Evolutionary conservation across 176 grass and related monocot genomes (phyloP), one percentile per base, ranked within the genome.

Genomic region (Triticum timopheevii): DNA sequence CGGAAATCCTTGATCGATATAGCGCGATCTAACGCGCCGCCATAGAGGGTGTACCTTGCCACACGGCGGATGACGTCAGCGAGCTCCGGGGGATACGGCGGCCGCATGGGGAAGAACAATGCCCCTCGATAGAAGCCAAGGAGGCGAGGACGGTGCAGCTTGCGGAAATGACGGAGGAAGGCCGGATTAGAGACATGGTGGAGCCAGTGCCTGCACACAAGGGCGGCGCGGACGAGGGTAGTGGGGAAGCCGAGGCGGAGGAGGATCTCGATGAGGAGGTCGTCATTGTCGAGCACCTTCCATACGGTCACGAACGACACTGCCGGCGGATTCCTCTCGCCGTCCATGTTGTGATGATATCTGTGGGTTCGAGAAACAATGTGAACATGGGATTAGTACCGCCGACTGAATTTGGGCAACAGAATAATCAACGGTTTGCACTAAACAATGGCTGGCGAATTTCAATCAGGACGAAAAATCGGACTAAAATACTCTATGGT

Each of bases 201-300:
- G 23, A 58, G 49, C 71, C 86, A 88, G 71, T 62, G 61, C 2
- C 34, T 35, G 61, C 70, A 82, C 44, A 87, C 79, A 61, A 82
- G 79, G 8, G 86, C 69, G 4, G 10, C 79, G 8, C 70, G 45
- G 61, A 87, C 61, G 23, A 87, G 70, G 61, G 13, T 58, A 45
- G 45, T 82, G 33, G 79, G 79, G 45, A 58, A 44, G 7, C 11
- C 61, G 34, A 87, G 16, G 47, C 61, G 79, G 72, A 87, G n/a
- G 45, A 87, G 79, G 79, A 87, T 87, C 79, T 87, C 86, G 11
- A 62, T 80, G 71, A 88, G 86, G 17, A 88, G 71, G 86, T 87
- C 71, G 30, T 67, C 86, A 34, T 77, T 24, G 33, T 64, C 61
- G 17, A 87, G 79, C 45, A 87, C 86, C 72, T 19, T 33, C 23